Conservation (phyloP, 2,329 filamentous ascomycete species). For the Lachnellula suecica region DNA sequence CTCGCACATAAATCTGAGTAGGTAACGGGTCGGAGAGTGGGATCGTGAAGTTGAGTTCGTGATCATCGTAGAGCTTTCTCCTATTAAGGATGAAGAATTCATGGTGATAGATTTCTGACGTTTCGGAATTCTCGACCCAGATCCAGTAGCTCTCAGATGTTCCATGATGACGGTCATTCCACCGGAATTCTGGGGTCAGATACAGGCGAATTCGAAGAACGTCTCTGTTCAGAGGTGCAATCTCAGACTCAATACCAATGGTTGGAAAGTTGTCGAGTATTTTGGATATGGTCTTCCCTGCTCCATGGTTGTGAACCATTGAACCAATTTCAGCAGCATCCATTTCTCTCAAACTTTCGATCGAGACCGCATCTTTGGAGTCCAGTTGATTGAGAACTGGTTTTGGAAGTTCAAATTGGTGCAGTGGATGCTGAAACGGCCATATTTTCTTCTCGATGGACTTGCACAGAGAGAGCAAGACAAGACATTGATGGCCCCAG, state of each 20-base stretch:
- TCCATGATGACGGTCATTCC: conserved; percentile 93
- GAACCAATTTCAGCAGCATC: conserved; percentile 85
- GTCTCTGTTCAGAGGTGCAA: conserved; percentile 91
- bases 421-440: conserved; percentile 91
- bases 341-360: conserved; percentile 91
- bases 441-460: conserved; percentile 96
- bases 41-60: conserved; percentile 97
- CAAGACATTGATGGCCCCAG: conserved; percentile 94
- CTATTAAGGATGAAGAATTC: conserved; percentile 93
- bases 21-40: conserved; percentile 90
- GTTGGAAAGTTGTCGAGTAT: conserved; percentile 91
- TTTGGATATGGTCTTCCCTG: conserved; percentile 78
- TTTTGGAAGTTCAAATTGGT: conserved; percentile 88
- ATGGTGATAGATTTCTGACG: conserved; percentile 95
- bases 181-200: conserved; percentile 85
- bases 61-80: conserved; percentile 90
- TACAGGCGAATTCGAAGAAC: conserved; percentile 88
- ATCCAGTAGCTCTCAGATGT: conserved; percentile 97
- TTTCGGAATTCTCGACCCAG: conserved; percentile 98
- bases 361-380: conserved; percentile 71
- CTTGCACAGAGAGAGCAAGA: conserved; percentile 88
- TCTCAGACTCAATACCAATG: conserved; percentile 85
- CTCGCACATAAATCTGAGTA: conserved; percentile 92
- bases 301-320: conserved; percentile 85
- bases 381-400: conserved; percentile 83